Base-by-base conservation (phyloP, 2,329 filamentous ascomycete species). In the Aspergillus pseudoglaucus region DNA sequence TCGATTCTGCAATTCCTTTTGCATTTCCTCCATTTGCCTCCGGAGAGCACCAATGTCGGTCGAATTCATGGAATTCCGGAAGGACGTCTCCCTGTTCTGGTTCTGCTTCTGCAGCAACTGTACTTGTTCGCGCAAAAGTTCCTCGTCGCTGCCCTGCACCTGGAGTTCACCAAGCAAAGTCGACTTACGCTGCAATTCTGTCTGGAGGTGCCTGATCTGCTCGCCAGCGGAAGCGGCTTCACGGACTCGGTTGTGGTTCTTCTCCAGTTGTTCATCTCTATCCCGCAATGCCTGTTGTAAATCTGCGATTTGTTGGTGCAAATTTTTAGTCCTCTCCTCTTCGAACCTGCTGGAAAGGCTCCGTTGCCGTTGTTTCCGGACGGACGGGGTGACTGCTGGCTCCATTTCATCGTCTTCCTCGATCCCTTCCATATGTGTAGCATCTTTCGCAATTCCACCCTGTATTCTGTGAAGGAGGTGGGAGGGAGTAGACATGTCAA, bases 401-500 rank as follows among this genome's bases (percentile, higher is more conserved):
- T 56, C 53, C 2, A 50, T 42, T 14, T 59, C 53, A 41, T 64
- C 60, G 15, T 58, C 57, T 46, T 70, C 67, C 44, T 68, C 64
- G 17, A 69, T 68, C 23, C 63, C 60, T 45, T 69, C 66, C 7
- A 70, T 48, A 17, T 65, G 64, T 1, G 62, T 66, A 6, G 56
- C 57, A 39, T 69, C 66, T 42, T 59, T 64, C 0, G 52, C 54
- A 2, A 59, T 45, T 1, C 47, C 55, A 39, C 37, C 12, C 33
- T 56, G 59, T 5, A 50, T 58, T 27, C 66, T 51, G 45, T 63
- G 64, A 45, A 71, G 51, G 7, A 72, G 30, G 50, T 71, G 69
- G 15, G 68, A 70, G 4, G 69, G 69, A 0, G 69, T 72, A 1
- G 69, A 72, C 64, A 71, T 72, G 46, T 72, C 69, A 8, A 70